Percentiles rank a stretch among this genome's conserved stretches.
Conservation (phyloP, 192 early-diverging fungal genomes). For the Coemansia sp. region DNA sequence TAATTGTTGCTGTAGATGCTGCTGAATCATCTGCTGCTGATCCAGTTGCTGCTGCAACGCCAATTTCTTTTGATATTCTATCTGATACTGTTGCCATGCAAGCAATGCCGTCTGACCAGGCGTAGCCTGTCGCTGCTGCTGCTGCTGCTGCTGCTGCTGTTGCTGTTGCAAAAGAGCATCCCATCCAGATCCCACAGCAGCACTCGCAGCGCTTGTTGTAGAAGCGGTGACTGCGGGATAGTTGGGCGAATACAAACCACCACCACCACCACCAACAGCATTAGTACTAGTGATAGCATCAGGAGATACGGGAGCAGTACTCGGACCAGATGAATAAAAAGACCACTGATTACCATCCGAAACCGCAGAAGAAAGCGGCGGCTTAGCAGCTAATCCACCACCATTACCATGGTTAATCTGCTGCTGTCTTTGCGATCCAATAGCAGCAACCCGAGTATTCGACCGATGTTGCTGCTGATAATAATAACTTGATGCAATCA, state of each 20-base stretch:
- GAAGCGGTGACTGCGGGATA: not conserved
- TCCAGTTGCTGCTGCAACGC: conserved; percentile 36
- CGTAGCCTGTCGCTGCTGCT: not conserved
- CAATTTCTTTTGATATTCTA: conserved; percentile 35
- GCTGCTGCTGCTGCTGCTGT: not conserved
- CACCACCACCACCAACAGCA: not conserved
- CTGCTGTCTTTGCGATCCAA: conserved; percentile 26
- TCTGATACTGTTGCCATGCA: conserved; percentile 51
- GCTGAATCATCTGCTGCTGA: conserved; percentile 33
- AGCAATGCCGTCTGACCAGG: conserved; percentile 15
- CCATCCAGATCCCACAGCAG: not conserved
- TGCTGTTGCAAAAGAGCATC: not conserved
- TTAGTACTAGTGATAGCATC: not conserved
- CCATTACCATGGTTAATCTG: not conserved
- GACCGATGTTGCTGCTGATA: not conserved
- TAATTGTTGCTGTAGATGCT: conserved; percentile 27
- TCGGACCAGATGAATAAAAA: conserved; percentile 4
- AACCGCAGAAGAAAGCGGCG: not conserved
- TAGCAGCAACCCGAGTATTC: conserved; percentile 14
- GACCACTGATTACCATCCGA: conserved; percentile 1
- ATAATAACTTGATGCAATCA: conserved; percentile 8
- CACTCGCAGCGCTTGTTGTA: not conserved
- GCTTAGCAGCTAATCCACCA: not conserved
- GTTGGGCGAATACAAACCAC: conserved; percentile 10
- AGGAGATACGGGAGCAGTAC: conserved; percentile 21